phyloP scores from a whole-genome alignment of 441 rosid genomes.

The Pelargonium fulgidum region DNA sequence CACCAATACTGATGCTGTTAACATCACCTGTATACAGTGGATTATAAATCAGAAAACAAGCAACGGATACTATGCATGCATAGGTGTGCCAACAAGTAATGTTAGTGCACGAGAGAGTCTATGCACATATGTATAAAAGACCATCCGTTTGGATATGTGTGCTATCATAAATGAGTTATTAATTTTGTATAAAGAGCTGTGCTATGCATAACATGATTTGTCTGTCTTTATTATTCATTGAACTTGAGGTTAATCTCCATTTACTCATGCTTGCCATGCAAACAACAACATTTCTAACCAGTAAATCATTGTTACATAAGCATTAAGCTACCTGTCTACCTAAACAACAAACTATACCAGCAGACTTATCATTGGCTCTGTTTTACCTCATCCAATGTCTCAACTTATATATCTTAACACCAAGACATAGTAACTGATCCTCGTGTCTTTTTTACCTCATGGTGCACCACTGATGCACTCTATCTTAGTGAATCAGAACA shows the following conservation, averaged over 20 bases:
- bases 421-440: not conserved
- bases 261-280: not conserved
- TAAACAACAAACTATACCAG: too few species aligned
- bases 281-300: not conserved
- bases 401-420: not conserved
- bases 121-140: not conserved
- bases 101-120: not conserved
- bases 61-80: not conserved
- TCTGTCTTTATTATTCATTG: not conserved
- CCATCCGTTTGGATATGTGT: not conserved
- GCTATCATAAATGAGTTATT: not conserved
- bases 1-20: slow-evolving; percentile 69
- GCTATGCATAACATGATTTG: not conserved
- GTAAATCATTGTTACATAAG: not conserved
- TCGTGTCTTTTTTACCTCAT: not conserved
- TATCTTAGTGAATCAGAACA: not conserved
- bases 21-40: slow-evolving; percentile 57
- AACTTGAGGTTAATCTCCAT: not conserved
- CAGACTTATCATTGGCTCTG: not conserved
- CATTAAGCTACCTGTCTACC: too few species aligned
- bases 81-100: not conserved
- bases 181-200: not conserved
- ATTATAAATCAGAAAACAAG: not conserved
- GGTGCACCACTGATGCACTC: not conserved
- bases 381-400: not conserved